Percentiles rank a stretch among this genome's conserved stretches.
These are phyloP conservation scores for Leucosporidium creatinivorum DNA, from an alignment of 768 basidiomycete species.

Conservation along the genomic window DNA sequence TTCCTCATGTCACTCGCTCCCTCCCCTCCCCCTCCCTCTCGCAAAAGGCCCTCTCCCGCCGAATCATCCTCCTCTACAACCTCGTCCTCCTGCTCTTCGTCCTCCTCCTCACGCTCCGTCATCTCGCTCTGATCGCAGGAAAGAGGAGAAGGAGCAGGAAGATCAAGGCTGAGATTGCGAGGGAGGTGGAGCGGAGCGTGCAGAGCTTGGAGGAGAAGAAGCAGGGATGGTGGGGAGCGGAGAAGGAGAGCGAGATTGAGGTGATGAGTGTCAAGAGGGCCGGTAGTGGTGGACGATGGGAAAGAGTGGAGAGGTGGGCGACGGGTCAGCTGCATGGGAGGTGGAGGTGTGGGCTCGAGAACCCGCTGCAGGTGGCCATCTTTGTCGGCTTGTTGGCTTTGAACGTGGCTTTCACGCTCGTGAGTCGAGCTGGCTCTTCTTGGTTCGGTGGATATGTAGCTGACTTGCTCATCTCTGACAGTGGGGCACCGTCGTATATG, in stretches of 20 bases:
- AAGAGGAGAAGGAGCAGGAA: no score
- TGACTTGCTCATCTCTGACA: no score
- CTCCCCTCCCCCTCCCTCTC: no score
- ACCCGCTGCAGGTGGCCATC: slow-evolving; percentile 22
- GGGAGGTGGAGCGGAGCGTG: no score
- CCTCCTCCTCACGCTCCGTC: neutral
- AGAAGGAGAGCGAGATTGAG: no score
- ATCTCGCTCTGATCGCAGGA: neutral
- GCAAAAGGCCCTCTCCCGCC: no score
- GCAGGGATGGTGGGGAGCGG: no score
- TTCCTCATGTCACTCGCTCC: no score
- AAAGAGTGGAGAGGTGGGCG: slow-evolving; percentile 12
- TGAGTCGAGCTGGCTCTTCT: neutral
- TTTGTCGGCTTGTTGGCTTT: slow-evolving; percentile 18
- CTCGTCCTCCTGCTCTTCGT: neutral
- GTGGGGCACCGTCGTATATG: slow-evolving; percentile 6
- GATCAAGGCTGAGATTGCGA: no score
- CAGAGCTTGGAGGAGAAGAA: no score
- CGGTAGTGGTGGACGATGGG: neutral
- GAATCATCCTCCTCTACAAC: neutral
- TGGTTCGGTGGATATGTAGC: no score
- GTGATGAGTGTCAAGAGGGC: no score
- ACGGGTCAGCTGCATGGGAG: slow-evolving; percentile 3
- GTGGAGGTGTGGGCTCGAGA: slow-evolving; percentile 16
- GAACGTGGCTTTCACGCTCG: slow-evolving; percentile 25